phyloP scores from a whole-genome alignment of 176 grass and related monocot genomes.

The Guadua angustifolia region DNA sequence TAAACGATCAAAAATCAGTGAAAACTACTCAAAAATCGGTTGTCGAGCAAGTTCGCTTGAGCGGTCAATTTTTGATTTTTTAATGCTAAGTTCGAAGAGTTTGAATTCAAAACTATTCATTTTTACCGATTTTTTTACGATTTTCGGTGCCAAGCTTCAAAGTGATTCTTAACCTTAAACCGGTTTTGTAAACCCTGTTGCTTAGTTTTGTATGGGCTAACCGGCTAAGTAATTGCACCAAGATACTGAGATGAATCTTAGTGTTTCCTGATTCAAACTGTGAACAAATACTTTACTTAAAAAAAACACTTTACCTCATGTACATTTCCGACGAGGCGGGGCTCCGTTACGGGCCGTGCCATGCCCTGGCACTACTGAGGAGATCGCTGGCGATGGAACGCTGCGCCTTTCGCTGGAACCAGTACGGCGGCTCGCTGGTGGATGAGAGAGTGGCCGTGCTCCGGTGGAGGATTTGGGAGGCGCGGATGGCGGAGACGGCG shows the following conservation, averaged over 20 bases:
- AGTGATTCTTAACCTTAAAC: too few species aligned
- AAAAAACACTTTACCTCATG: not conserved
- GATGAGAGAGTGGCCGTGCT: slow-evolving; percentile 79
- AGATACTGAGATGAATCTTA: not conserved
- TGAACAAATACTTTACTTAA: not conserved
- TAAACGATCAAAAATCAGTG: too few species aligned
- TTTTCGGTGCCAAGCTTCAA: too few species aligned
- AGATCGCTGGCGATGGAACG: not conserved
- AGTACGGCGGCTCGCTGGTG: slow-evolving; percentile 55
- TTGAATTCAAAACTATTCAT: too few species aligned
- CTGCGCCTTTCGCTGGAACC: slow-evolving; percentile 25
- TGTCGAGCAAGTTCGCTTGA: too few species aligned
- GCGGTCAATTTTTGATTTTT: too few species aligned
- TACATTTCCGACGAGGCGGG: not conserved
- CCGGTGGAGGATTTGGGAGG: slow-evolving; percentile 62
- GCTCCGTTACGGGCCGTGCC: not conserved
- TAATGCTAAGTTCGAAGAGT: too few species aligned
- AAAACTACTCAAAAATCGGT: too few species aligned
- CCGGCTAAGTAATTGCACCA: too few species aligned
- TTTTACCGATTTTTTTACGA: too few species aligned
- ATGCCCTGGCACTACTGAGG: not conserved
- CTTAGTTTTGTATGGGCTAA: too few species aligned
- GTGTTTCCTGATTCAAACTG: not conserved
- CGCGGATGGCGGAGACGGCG: slow-evolving; percentile 58
- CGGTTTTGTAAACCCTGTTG: too few species aligned